Evolutionary conservation across 768 basidiomycete species (phyloP), one percentile per base, ranked within the genome.

Genomic region (Psilocybe azurescens): DNA sequence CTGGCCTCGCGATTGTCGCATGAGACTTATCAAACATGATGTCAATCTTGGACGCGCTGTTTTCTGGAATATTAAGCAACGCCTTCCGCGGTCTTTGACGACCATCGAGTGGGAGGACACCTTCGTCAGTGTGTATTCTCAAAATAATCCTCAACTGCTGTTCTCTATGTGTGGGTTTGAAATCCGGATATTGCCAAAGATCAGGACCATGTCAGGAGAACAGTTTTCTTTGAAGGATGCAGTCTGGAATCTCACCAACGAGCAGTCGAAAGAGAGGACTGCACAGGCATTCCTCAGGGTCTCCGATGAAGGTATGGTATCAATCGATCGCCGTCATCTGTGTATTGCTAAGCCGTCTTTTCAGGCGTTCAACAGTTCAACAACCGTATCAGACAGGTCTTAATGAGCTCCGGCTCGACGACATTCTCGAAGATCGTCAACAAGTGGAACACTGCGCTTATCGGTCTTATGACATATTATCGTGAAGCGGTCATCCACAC

Each of bases 161-260:
- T 99, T 98, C 83, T 95, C 96, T 3, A 99, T 99, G 97, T 94
- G 89, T 70, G 95, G 96, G n/a, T 99, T 99, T 70, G 97, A 99
- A 77, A 84, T 99, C 61, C 95, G 97, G 58, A 99, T 99, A 71
- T 79, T 99, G 47, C 97, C 97, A 38, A 97, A 98, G 83, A 92
- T 95, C 59, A 84, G 97, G 69, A 97, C 95, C 3, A 91, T 94
- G 84, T 90, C 94, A 58, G 95, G 95, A 66, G 96, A 98, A 74
- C 94, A 97, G 73, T 99, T 95, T 81, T 98, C 97, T 55, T 77
- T 99, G 70, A 96, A 94, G 76, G 95, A 97, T 71, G 90, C 94
- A 0, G 94, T 96, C 14, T 96, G 96, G 95, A 99, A 97, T 74
- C 79, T 98, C 62, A 97, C 94, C 39, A 97, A 99, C 66, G 96